A percentile compares a stretch with the other conserved stretches of the same genome.
phyloP scores from a whole-genome alignment of 2,329 filamentous ascomycete genomes.

The Sporothrix curviconia region DNA sequence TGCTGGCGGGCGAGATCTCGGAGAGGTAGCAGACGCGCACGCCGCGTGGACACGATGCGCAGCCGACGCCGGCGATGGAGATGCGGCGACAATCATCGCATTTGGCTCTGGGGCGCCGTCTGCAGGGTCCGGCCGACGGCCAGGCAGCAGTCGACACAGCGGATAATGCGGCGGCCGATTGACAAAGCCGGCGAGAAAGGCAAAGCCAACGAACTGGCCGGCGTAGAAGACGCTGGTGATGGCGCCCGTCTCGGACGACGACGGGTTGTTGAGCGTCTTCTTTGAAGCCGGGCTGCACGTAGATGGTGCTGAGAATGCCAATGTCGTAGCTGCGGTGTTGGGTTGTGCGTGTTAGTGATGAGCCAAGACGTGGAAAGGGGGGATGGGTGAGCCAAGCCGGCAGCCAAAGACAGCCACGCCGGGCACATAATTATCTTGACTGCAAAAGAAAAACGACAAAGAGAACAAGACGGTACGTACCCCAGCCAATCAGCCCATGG shows the following conservation, averaged over 20 bases:
- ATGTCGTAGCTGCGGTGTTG: slow-evolving; percentile 17
- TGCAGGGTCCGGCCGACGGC: slow-evolving; percentile 19
- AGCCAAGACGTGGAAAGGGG: neutral
- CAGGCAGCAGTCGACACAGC: slow-evolving; percentile 17
- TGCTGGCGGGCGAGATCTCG: slow-evolving; percentile 18
- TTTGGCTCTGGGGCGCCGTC: slow-evolving; percentile 15
- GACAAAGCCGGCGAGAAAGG: slow-evolving; percentile 16
- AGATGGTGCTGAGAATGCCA: slow-evolving; percentile 21
- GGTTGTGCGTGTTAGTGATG: neutral
- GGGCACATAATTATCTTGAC: too few species aligned
- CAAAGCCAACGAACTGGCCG: slow-evolving; percentile 21
- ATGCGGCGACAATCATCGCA: slow-evolving; percentile 20
- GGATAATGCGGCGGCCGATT: slow-evolving; percentile 21
- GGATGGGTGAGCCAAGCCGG: neutral
- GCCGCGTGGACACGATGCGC: slow-evolving; percentile 18
- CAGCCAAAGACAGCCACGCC: neutral
- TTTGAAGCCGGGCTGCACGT: slow-evolving; percentile 21
- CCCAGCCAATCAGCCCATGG: slow-evolving; percentile 18
- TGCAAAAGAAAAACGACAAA: too few species aligned
- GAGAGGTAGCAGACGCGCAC: slow-evolving; percentile 20
- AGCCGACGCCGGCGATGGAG: slow-evolving; percentile 19
- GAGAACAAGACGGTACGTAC: neutral
- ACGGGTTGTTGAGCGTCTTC: slow-evolving; percentile 18
- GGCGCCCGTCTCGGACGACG: slow-evolving; percentile 16
- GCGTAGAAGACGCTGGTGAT: slow-evolving; percentile 22